These are phyloP conservation scores for Aspergillus sp. DNA, from an alignment of 2,329 filamentous ascomycete species.

Conservation along the genomic window DNA sequence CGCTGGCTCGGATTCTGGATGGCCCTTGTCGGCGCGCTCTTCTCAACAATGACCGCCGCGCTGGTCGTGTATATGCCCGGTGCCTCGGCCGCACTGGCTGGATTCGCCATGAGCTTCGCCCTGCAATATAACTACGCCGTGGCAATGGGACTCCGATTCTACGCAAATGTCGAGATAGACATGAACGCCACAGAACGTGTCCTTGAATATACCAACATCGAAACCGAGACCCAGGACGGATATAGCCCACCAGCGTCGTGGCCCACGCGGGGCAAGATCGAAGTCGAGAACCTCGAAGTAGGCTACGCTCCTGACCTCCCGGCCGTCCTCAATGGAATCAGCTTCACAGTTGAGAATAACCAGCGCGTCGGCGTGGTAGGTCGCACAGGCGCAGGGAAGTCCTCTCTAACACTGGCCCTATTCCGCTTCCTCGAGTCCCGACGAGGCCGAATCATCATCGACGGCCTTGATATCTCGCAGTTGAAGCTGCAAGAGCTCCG, in stretches of 20 bases:
- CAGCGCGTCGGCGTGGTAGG: constrained; percentile 30
- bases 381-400: constrained; percentile 31
- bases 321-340: constrained; percentile 20
- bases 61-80: constrained; percentile 62
- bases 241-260: constrained; percentile 66
- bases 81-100: constrained; percentile 70
- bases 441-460: constrained; percentile 25
- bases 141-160: constrained; percentile 67
- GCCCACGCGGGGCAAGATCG: constrained; percentile 70
- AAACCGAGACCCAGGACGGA: constrained; percentile 66
- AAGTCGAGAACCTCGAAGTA: constrained; percentile 71
- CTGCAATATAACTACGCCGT: constrained; percentile 69
- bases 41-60: constrained; percentile 64
- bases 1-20: constrained; percentile 76
- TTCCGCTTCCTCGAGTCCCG: constrained; percentile 25
- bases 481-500: constrained; percentile 56
- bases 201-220: constrained; percentile 69
- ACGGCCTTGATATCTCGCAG: constrained; percentile 49
- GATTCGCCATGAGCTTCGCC: constrained; percentile 73
- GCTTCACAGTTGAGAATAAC: constrained; percentile 21
- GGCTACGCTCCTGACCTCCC: constrained; percentile 69
- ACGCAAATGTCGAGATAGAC: constrained; percentile 70
- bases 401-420: constrained; percentile 25
- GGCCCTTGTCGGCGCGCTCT: constrained; percentile 69
- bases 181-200: constrained; percentile 79